Evolutionary conservation across 2,329 filamentous ascomycete genomes (phyloP).

Genomic region (Colletotrichum caudatum): DNA sequence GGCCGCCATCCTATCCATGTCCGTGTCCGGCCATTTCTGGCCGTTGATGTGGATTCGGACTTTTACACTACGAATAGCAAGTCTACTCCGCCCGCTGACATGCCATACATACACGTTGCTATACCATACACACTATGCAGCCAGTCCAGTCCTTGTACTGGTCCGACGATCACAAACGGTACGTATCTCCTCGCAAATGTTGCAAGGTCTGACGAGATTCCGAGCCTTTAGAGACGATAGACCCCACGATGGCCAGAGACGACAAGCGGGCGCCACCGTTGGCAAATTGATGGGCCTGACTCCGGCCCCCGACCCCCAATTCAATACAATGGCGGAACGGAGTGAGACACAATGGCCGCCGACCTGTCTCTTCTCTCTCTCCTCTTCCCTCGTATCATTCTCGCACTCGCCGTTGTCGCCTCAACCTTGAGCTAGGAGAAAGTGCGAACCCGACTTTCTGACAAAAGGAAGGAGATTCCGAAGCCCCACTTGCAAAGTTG

Average conservation of each 20-base stretch:
- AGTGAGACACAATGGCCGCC: conserved; percentile 16
- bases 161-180: background rate
- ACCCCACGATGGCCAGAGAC: background rate
- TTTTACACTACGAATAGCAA: no score
- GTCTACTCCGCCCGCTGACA: no score
- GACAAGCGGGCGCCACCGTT: background rate
- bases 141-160: background rate
- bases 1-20: conserved; percentile 16
- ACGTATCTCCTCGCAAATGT: background rate
- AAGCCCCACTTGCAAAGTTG: conserved; percentile 1
- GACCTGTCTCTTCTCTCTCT: conserved; percentile 2
- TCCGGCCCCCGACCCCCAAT: conserved; percentile 22
- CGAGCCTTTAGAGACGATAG: background rate
- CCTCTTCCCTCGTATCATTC: no score
- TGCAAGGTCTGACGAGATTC: background rate
- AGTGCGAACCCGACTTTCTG: conserved; percentile 11
- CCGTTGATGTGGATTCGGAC: background rate
- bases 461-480: conserved; percentile 25
- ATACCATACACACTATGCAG: no score
- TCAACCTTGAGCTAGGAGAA: conserved; percentile 14
- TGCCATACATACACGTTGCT: no score
- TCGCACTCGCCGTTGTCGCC: conserved; percentile 4
- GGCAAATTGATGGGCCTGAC: conserved; percentile 27
- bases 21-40: conserved; percentile 11
- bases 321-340: conserved; percentile 24